Evolutionary conservation across 2,329 filamentous ascomycete genomes (phyloP), one percentile per base, ranked within the genome.

Genomic region (Fusarium coicis): DNA sequence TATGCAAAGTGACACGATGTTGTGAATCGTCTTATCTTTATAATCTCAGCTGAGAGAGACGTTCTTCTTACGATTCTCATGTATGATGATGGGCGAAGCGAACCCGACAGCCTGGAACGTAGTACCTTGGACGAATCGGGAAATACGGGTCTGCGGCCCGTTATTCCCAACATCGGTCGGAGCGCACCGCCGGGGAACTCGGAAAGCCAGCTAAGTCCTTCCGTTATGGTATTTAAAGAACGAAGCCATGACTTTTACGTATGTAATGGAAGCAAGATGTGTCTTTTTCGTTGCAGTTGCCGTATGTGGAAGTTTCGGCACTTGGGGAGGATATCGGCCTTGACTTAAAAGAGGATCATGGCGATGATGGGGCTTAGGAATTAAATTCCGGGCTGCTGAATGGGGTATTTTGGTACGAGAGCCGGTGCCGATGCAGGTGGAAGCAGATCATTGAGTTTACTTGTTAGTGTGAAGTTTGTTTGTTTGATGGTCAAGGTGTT

Each of bases 131-230:
- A 37, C 40, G 40, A 66, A 66, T 65, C 60, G 60, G 63, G 63
- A 57, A 66, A 66, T 37, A 42, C 75, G 75, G 76, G 34, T 66
- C 53, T 19, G 32, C 75, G 76, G 76, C 59, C 76, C 76, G 76
- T 28, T 39, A 21, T 73, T 57, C 75, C 75, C 63, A 52, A 18
- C 37, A 26, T 62, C 69, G 66, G 70, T 49, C 64, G 63, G 72
- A 37, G 43, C 66, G 66, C 49, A 39, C 66, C 68, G 68, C 53
- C 75, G 74, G 60, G 63, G 55, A 37, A 50, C 55, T 58, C 55
- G 55, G 65, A 55, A 28, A 32, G 32, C 19, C 39, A 34, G 26
- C 49, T 11, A 52, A 36, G 49, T 36, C 30, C 18, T 50, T 34
- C 47, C 30, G 8, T 50, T 50, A 34, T 10, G 12, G 32, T 36